Conservation (phyloP, 768 basidiomycete genomes). For the Leccinum subgranulosum region DNA sequence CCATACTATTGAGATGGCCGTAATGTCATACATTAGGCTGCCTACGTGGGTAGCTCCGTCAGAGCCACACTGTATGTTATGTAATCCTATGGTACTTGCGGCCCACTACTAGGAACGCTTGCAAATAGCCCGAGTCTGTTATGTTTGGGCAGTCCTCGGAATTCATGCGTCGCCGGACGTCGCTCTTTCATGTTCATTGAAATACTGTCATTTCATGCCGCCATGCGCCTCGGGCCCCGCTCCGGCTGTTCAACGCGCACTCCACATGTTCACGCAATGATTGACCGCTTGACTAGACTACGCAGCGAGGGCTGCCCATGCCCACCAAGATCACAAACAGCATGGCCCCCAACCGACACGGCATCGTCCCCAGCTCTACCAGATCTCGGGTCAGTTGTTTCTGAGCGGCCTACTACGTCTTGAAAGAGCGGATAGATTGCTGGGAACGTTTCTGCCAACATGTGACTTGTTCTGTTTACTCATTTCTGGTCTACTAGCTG, state of each 20-base stretch:
- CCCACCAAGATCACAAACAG: slow-evolving; percentile 18
- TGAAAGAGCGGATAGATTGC: background rate
- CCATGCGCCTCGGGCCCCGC: slow-evolving; percentile 27
- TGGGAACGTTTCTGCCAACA: slow-evolving; percentile 3
- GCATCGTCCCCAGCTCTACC: slow-evolving; percentile 12
- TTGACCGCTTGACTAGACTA: slow-evolving; percentile 24
- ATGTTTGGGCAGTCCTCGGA: slow-evolving; percentile 1
- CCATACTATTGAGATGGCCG: background rate
- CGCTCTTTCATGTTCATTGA: slow-evolving; percentile 10
- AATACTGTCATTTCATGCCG: slow-evolving; percentile 16
- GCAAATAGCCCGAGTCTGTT: slow-evolving; percentile 1
- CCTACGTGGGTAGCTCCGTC: background rate
- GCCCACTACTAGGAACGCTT: background rate
- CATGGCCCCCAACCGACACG: slow-evolving; percentile 19
- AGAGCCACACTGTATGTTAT: slow-evolving; percentile 3
- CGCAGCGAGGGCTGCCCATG: slow-evolving; percentile 25
- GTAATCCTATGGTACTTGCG: slow-evolving; percentile 5
- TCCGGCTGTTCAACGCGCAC: slow-evolving; percentile 29
- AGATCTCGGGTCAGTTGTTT: slow-evolving; percentile 8
- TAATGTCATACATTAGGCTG: background rate
- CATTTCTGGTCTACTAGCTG: background rate
- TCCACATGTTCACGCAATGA: slow-evolving; percentile 33
- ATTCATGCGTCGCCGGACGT: slow-evolving; percentile 12
- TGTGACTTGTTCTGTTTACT: background rate
- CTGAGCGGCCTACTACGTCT: slow-evolving; percentile 3